A percentile compares a stretch with the other conserved stretches of the same genome.
These are phyloP conservation scores for Trypanosoma caninum DNA, from an alignment of 208 protist genomes.

Conservation along the genomic window DNA sequence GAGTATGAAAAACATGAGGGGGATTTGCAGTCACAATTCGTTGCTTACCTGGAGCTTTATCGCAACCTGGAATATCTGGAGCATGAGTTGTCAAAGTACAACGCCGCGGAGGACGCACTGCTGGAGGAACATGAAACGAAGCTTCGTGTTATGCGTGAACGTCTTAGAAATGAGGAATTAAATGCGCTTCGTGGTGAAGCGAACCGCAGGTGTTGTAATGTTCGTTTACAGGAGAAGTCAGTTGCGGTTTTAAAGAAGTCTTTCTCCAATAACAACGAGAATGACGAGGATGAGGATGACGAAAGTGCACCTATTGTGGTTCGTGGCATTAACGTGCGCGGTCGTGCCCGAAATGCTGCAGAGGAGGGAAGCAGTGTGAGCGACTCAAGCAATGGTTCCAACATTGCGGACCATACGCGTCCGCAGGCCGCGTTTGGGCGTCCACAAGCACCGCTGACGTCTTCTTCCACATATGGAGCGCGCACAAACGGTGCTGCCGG, in stretches of 20 bases:
- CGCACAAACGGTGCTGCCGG: background rate
- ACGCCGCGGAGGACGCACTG: conserved; percentile 79
- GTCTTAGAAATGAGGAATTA: conserved; percentile 85
- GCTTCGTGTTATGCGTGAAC: conserved; percentile 87
- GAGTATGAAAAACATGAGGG: conserved; percentile 93
- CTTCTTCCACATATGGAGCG: background rate
- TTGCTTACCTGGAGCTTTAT: conserved; percentile 92
- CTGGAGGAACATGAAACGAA: conserved; percentile 86
- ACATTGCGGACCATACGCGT: conserved; percentile 20
- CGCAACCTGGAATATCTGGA: conserved; percentile 94
- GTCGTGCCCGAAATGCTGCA: conserved; percentile 29
- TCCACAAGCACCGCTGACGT: conserved; percentile 14
- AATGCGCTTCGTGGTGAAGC: conserved; percentile 69
- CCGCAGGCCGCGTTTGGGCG: conserved; percentile 34
- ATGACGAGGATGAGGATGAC: conserved; percentile 27
- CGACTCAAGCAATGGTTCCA: conserved; percentile 21
- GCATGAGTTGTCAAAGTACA: conserved; percentile 85
- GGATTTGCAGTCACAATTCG: conserved; percentile 90
- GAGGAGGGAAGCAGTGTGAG: conserved; percentile 62
- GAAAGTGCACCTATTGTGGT: background rate
- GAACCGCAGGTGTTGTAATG: conserved; percentile 4
- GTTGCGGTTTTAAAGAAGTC: background rate
- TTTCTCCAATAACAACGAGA: conserved; percentile 25
- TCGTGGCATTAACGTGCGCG: background rate
- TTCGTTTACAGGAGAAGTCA: conserved; percentile 1